A percentile compares a stretch with the other conserved stretches of the same genome.
phyloP scores from a whole-genome alignment of 1,284 basidiomycete species.

The Ceratobasidium sp. region DNA sequence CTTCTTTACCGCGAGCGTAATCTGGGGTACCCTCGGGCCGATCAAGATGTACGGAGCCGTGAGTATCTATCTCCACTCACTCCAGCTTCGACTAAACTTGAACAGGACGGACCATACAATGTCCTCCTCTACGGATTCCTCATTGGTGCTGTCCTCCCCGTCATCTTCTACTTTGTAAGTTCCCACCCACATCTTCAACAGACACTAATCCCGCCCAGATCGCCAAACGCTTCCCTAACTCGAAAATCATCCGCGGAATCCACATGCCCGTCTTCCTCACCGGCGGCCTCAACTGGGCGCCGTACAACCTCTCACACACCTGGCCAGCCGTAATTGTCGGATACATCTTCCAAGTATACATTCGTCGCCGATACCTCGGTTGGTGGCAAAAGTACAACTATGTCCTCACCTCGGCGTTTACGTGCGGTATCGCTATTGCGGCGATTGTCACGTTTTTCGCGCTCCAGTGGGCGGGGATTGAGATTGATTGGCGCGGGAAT shows the following conservation, averaged over 20 bases:
- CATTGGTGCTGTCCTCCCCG: slow-evolving; percentile 41
- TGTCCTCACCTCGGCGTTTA: slow-evolving; percentile 44
- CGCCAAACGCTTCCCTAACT: neutral
- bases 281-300: slow-evolving; percentile 56
- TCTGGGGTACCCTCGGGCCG: slow-evolving; percentile 45
- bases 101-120: slow-evolving; percentile 32
- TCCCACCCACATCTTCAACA: slow-evolving; percentile 35
- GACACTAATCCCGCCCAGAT: neutral
- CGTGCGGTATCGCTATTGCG: slow-evolving; percentile 44
- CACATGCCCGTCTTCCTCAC: slow-evolving; percentile 56
- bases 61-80: neutral
- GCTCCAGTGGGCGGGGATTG: slow-evolving; percentile 43
- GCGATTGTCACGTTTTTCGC: slow-evolving; percentile 47
- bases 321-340: slow-evolving; percentile 53
- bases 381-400: slow-evolving; percentile 47
- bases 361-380: slow-evolving; percentile 45
- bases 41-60: slow-evolving; percentile 41
- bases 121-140: slow-evolving; percentile 39
- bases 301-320: slow-evolving; percentile 26
- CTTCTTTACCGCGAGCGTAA: slow-evolving; percentile 43
- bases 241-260: slow-evolving; percentile 43
- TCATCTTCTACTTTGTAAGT: slow-evolving; percentile 41
- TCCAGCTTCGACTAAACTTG: neutral
- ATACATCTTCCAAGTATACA: slow-evolving; percentile 47
- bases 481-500: slow-evolving; percentile 45